A percentile compares a stretch with the other conserved stretches of the same genome.
Conservation (phyloP, 805 yeast species). For the Myxozyma melibiosi region DNA sequence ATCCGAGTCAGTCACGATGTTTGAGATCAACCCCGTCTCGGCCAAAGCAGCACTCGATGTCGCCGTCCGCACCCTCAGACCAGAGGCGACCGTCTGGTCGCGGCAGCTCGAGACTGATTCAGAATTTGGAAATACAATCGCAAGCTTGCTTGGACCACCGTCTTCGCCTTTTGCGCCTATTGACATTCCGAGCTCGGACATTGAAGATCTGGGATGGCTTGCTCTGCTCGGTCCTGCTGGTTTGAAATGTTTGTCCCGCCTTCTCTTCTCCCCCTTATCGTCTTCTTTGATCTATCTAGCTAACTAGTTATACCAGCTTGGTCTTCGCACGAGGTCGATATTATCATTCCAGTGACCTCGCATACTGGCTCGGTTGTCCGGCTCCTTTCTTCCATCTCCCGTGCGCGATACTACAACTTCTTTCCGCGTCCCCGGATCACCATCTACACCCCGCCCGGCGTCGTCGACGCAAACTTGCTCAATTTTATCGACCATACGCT, state of each 20-base stretch:
- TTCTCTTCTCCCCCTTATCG: no score
- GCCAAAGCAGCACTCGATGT: slow-evolving; percentile 22
- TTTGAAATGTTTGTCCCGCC: slow-evolving; percentile 16
- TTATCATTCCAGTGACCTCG: slow-evolving; percentile 24
- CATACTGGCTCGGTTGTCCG: slow-evolving; percentile 27
- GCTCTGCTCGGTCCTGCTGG: slow-evolving; percentile 15
- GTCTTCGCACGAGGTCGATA: slow-evolving; percentile 28
- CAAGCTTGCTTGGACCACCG: slow-evolving; percentile 19
- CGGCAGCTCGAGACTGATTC: slow-evolving; percentile 19
- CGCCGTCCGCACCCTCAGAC: slow-evolving; percentile 11
- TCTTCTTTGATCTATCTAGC: neutral
- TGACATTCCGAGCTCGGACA: slow-evolving; percentile 26
- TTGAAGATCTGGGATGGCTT: slow-evolving; percentile 23
- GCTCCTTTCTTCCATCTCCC: slow-evolving; percentile 20
- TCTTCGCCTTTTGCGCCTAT: slow-evolving; percentile 28
- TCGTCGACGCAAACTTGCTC: slow-evolving; percentile 20
- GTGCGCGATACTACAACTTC: slow-evolving; percentile 26
- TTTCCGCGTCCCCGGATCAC: slow-evolving; percentile 30
- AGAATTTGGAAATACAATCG: slow-evolving; percentile 17
- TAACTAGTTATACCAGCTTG: slow-evolving; percentile 10
- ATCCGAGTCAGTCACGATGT: slow-evolving; percentile 18
- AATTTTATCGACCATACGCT: slow-evolving; percentile 23
- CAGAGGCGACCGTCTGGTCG: slow-evolving; percentile 28
- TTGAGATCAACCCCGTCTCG: slow-evolving; percentile 18
- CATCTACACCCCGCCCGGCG: slow-evolving; percentile 29